Evolutionary conservation across 1,284 basidiomycete species (phyloP).

Genomic region (Cutaneotrichosporon sp.): DNA sequence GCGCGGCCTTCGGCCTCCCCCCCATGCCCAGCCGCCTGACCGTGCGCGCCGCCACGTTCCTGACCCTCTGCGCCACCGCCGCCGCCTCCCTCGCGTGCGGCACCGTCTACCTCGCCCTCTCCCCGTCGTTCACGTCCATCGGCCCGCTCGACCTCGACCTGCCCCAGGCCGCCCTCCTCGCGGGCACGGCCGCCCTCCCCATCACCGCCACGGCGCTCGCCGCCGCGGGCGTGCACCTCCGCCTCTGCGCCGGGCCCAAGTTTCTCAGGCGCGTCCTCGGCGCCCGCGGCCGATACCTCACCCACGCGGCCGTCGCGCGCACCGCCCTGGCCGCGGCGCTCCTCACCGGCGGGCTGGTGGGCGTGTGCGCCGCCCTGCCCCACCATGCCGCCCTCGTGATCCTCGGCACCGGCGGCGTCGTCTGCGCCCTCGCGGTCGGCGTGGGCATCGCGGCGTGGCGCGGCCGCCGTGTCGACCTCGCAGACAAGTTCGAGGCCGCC

Average conservation of each 20-base stretch:
- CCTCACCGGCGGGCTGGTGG: neutral
- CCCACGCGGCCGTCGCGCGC: neutral
- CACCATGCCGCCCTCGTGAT: neutral
- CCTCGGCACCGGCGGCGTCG: neutral
- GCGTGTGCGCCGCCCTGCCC: neutral
- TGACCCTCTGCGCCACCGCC: constrained; percentile 12
- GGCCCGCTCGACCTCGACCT: neutral
- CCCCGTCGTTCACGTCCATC: neutral
- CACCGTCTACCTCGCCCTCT: neutral
- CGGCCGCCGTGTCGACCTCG: neutral
- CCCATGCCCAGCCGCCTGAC: constrained; percentile 21
- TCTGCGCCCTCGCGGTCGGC: neutral
- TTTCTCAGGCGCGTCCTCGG: neutral
- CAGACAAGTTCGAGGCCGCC: neutral
- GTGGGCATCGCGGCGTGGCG: neutral
- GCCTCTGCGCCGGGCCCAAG: neutral
- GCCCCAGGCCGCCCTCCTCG: neutral
- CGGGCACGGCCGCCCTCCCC: neutral
- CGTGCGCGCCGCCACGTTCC: constrained; percentile 5
- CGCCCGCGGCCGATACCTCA: neutral
- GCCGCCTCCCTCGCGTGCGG: neutral
- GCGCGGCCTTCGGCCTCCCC: constrained; percentile 47
- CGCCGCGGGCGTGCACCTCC: neutral
- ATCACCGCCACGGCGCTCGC: neutral
- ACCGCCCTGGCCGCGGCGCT: neutral